phyloP scores from a whole-genome alignment of 2,329 filamentous ascomycete genomes.

The Hypoxylon sp. region DNA sequence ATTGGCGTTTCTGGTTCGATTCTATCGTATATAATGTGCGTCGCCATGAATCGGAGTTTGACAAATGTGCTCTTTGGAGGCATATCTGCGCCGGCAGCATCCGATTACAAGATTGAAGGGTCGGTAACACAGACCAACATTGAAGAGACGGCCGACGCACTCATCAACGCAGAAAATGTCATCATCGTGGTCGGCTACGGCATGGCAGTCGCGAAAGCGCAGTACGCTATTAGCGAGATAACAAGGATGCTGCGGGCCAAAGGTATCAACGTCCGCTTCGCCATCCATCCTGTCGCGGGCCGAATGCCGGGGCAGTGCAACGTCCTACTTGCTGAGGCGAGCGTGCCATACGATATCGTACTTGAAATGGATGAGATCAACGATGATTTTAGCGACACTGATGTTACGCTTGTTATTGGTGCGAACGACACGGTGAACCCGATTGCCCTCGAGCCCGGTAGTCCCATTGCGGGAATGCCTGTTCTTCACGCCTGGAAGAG shows the following conservation, averaged over 20 bases:
- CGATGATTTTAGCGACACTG: constrained; percentile 88
- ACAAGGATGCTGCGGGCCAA: constrained; percentile 78
- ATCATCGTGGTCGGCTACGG: constrained; percentile 94
- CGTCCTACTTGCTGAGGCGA: constrained; percentile 87
- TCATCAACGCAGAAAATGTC: constrained; percentile 83
- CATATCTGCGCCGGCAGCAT: constrained; percentile 72
- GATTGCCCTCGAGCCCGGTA: constrained; percentile 85
- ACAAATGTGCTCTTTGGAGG: constrained; percentile 91
- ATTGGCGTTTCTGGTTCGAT: constrained; percentile 93
- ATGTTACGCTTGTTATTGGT: constrained; percentile 88
- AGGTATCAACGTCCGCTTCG: constrained; percentile 86
- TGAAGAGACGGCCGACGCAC: constrained; percentile 82
- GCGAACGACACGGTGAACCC: constrained; percentile 95
- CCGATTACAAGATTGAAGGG: constrained; percentile 82
- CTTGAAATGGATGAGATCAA: constrained; percentile 98
- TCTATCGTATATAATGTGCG: constrained; percentile 87
- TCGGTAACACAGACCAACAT: constrained; percentile 81
- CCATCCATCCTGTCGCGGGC: constrained; percentile 90
- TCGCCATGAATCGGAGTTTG: constrained; percentile 92
- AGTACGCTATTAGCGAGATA: constrained; percentile 90
- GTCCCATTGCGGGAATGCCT: constrained; percentile 91
- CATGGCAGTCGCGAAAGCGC: constrained; percentile 94
- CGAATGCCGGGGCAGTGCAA: constrained; percentile 96
- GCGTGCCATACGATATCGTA: constrained; percentile 91
- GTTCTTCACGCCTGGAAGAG: constrained; percentile 94